Evolutionary conservation across 805 yeast genomes (phyloP), one percentile per base, ranked within the genome.

Genomic region (Debaryomyces castellii): DNA sequence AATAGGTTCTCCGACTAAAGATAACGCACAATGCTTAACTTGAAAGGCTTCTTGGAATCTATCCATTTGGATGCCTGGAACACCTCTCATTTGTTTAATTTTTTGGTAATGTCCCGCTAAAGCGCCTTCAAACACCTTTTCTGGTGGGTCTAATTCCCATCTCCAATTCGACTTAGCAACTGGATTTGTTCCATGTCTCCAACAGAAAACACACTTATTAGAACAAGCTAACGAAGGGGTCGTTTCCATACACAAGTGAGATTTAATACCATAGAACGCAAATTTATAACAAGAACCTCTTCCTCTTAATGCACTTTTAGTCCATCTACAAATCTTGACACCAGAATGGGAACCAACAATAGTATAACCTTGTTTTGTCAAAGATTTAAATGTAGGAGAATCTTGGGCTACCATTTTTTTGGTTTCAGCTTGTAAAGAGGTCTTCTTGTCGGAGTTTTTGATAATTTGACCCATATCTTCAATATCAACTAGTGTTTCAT

Each of bases 131-230:
- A 90, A 62, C 41, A 90, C 88, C 49, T 74, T 83, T 54, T 88
- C 91, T 0, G 97, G 97, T 17, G 85, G 83, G 64, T 90, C 97
- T 11, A 89, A 87, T 58, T 89, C 92, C 97, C 97, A 90, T 58
- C 97, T 74, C 97, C 97, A 90, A 51, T 71, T 72, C 49, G 85
- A 85, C 23, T 96, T 90, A 14, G 96, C 96, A 1, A 91, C 97
- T 0, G 97, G 97, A 59, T 90, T 91, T 2, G 97, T 90, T 40
- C 97, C 97, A 65, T 90, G 97, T 63, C 97, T 80, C 97, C 97
- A 90, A 69, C 97, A 90, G 60, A 90, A 90, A 4, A 91, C 97
- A 76, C 97, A 90, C 63, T 90, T 90, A 62, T 90, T 90, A 4
- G 97, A 89, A 65, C 97, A 90, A 6, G 96, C 92, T 48, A 90